A percentile compares a stretch with the other conserved stretches of the same genome.
Evolutionary conservation across 768 basidiomycete species (phyloP).

Genomic region (Auriculariales sp.): DNA sequence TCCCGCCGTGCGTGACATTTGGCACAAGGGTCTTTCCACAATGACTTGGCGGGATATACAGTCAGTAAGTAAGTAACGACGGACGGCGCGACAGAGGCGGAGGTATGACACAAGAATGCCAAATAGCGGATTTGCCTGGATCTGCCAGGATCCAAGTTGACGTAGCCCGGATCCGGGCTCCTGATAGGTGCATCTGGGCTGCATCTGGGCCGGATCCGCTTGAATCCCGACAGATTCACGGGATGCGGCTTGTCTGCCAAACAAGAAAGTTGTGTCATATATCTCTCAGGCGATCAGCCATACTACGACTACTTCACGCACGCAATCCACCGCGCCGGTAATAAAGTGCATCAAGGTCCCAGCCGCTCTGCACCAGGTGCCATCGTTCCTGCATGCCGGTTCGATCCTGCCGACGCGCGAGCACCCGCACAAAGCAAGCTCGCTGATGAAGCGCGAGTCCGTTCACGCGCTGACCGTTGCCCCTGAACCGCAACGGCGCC

Average conservation of each 20-base stretch:
- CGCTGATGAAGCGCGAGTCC: constrained; percentile 82
- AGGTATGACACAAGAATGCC: no score
- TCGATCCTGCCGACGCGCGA: constrained; percentile 80
- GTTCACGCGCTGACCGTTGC: constrained; percentile 78
- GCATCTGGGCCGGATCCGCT: no score
- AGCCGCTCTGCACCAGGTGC: constrained; percentile 66
- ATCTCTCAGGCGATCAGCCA: constrained; percentile 70
- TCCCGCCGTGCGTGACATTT: constrained; percentile 38
- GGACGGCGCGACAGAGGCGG: constrained; percentile 50
- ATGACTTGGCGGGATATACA: no score
- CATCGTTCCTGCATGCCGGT: constrained; percentile 80
- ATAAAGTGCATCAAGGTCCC: constrained; percentile 58
- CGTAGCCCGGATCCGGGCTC: no score
- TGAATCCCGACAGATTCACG: no score
- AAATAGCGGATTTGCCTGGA: no score
- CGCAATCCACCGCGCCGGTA: constrained; percentile 50
- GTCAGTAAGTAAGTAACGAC: no score
- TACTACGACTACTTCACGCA: constrained; percentile 90
- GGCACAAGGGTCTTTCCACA: constrained; percentile 53
- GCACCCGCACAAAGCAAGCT: constrained; percentile 71
- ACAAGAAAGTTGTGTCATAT: no score
- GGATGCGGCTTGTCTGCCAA: no score
- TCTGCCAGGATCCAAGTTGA: no score
- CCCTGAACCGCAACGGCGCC: constrained; percentile 35
- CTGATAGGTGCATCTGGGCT: no score